Evolutionary conservation across 75 land plant genomes (phyloP).

Genomic region (Picea glauca): DNA sequence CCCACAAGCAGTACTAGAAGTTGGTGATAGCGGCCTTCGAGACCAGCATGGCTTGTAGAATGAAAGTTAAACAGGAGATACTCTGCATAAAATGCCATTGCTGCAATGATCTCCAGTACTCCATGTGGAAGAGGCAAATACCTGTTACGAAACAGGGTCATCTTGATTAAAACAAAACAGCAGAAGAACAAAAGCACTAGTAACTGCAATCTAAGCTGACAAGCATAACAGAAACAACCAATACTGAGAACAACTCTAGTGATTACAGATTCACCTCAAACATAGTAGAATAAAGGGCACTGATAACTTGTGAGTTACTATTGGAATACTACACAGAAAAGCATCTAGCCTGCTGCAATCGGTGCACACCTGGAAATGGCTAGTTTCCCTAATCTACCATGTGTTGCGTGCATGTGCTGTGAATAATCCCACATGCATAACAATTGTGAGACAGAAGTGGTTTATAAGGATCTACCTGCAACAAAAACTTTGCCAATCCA

Average conservation of each 20-base stretch:
- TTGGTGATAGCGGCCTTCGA: constrained; percentile 89
- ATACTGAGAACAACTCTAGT: not conserved
- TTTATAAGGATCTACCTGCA: too few relatives aligned
- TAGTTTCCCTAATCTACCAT: too few relatives aligned
- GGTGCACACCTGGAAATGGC: too few relatives aligned
- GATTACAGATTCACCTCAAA: not conserved
- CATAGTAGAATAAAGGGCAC: not conserved
- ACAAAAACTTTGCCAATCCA: too few relatives aligned
- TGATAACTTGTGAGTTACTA: not conserved
- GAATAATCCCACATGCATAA: too few relatives aligned
- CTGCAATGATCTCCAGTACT: constrained; percentile 62
- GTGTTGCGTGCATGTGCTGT: too few relatives aligned
- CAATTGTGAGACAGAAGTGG: too few relatives aligned
- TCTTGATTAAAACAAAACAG: constrained; percentile 9
- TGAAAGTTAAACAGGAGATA: constrained; percentile 85
- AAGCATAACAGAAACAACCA: not conserved
- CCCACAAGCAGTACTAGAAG: constrained; percentile 79
- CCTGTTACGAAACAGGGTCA: constrained; percentile 29
- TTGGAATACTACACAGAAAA: too few relatives aligned
- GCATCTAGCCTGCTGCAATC: too few relatives aligned
- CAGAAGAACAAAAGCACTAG: constrained; percentile 4
- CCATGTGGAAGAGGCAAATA: constrained; percentile 72
- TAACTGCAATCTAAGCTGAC: not conserved
- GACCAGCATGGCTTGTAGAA: constrained; percentile 88
- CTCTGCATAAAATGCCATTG: constrained; percentile 84